Base-by-base conservation (phyloP, 2,329 filamentous ascomycete species). In the Pseudogymnoascus sp. region DNA sequence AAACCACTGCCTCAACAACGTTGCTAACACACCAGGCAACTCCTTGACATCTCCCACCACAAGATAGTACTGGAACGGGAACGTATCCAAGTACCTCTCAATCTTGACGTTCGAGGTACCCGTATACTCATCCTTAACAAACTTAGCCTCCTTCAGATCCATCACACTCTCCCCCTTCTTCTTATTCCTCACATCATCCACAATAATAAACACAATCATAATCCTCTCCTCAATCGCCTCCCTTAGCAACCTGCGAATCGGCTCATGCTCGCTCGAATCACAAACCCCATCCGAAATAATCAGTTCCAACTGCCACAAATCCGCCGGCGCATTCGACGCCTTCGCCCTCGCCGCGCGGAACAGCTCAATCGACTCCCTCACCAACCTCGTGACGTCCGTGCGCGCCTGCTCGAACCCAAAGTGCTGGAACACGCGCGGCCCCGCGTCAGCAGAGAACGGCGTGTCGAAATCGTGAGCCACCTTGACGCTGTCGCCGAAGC, bases 151-250 rank as follows among this genome's bases (percentile, higher is more conserved):
- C 75, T 92, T 92, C 71, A 98, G 81, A 74, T 97, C 92, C 71
- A 98, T 77, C 66, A 99, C 96, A 71, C 87, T 90, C 66, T 85
- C 82, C 57, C 81, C 82, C 61, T 80, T 77, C 69, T 81, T 80
- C 68, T 80, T 79, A 23, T 76, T 76, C 65, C 77, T 77, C 21
- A 80, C 73, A 51, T 85, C 81, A 79, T 99, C 95, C 73, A 99
- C 92, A 71, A 99, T 90, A 71, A 99, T 91, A 75, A 99, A 99
- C 5, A 99, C 93, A 67, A 98, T 87, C 91, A 99, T 97, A 73
- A 99, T 96, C 14, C 92, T 83, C 77, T 97, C 91, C 75, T 97
- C 93, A 72, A 92, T 87, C 0, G 95, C 93, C 76, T 93, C 89
- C 8, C 95, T 83, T 10, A 99, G 86, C 21, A 98, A 82, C 4